phyloP scores from a whole-genome alignment of 2,329 filamentous ascomycete species.

The Epichloe gansuensis region DNA sequence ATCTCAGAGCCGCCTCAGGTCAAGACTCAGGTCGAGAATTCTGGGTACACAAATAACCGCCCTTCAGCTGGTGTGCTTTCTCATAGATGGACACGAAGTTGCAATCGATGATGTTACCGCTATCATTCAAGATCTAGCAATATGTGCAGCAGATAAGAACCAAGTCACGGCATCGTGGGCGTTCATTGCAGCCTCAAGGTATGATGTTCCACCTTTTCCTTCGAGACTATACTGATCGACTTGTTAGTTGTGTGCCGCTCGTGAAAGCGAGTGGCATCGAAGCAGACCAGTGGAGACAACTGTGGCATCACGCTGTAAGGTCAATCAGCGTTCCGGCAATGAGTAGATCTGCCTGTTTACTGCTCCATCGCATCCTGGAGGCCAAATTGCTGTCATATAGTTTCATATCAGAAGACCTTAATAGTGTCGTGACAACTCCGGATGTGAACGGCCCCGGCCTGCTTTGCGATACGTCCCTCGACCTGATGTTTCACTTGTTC shows the following conservation, averaged over 20 bases:
- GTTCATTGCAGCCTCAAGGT: slow-evolving; percentile 72
- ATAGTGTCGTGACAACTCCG: slow-evolving; percentile 59
- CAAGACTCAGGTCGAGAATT: slow-evolving; percentile 34
- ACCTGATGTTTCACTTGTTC: slow-evolving; percentile 58
- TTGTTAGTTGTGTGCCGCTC: slow-evolving; percentile 19
- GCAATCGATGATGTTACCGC: slow-evolving; percentile 38
- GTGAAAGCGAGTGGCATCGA: slow-evolving; percentile 21
- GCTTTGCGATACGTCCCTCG: slow-evolving; percentile 66
- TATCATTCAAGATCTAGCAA: slow-evolving; percentile 44
- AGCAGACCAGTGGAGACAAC: slow-evolving; percentile 48
- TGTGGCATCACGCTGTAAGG: slow-evolving; percentile 64
- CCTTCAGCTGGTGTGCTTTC: slow-evolving; percentile 45
- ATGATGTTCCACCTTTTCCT: slow-evolving; percentile 14
- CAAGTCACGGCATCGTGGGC: slow-evolving; percentile 61
- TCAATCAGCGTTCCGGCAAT: slow-evolving; percentile 56
- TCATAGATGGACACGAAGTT: slow-evolving; percentile 33
- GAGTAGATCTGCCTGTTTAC: slow-evolving; percentile 64
- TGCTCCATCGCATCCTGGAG: slow-evolving; percentile 57
- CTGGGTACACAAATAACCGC: slow-evolving; percentile 34
- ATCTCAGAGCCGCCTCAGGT: slow-evolving; percentile 32
- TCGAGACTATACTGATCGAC: slow-evolving; percentile 9
- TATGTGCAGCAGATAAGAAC: slow-evolving; percentile 57
- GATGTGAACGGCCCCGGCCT: slow-evolving; percentile 70
- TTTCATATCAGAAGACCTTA: slow-evolving; percentile 54
- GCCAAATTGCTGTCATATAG: slow-evolving; percentile 54